Evolutionary conservation across 306 rosid species (phyloP).

Genomic region (Lablab purpureus): DNA sequence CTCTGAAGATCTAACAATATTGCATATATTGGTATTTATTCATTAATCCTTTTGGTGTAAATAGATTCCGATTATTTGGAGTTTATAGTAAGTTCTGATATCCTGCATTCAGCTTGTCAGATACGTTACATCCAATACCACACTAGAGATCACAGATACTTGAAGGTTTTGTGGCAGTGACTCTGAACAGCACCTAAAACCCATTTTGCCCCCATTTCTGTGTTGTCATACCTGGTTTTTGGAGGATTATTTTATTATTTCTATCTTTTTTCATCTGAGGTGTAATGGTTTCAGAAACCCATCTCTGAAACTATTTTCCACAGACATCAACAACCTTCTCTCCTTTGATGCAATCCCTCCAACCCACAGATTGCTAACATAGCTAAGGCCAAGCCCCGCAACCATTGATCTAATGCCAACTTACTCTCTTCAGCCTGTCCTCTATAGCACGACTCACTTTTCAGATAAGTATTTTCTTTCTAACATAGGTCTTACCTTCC

Average conservation of each 20-base stretch:
- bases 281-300: neutral
- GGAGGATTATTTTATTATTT: neutral
- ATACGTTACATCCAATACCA: neutral
- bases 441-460: neutral
- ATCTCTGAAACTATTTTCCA: neutral
- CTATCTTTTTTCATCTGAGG: neutral
- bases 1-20: neutral
- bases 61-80: neutral
- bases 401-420: neutral
- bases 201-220: neutral
- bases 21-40: conserved; percentile 7
- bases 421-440: neutral
- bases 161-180: neutral
- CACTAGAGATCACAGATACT: neutral
- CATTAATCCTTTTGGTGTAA: neutral
- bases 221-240: neutral
- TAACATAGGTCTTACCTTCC: neutral
- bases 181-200: neutral
- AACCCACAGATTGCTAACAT: neutral
- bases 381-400: neutral
- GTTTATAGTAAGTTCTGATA: conserved; percentile 5
- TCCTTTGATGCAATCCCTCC: neutral
- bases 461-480: neutral
- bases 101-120: neutral
- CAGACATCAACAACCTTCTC: neutral